phyloP scores from a whole-genome alignment of 202 grass and related monocot species.

The Zizania palustris region DNA sequence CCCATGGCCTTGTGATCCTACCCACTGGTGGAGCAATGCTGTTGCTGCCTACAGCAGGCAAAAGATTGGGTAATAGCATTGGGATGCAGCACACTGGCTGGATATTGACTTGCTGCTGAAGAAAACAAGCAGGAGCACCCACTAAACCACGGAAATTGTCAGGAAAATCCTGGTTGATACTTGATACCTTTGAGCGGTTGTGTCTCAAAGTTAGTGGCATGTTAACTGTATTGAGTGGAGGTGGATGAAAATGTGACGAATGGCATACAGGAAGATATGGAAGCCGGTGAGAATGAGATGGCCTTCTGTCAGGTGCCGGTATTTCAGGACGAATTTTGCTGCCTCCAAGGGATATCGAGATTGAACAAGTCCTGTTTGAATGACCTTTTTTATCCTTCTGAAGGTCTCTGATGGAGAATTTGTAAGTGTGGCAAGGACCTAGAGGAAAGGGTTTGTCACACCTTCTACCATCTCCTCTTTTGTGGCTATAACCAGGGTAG shows the following conservation, averaged over 20 bases:
- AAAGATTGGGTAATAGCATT: not conserved
- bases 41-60: not conserved
- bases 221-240: not conserved
- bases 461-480: slow-evolving; percentile 44
- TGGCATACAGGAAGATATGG: slow-evolving; percentile 10
- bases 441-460: slow-evolving; percentile 42
- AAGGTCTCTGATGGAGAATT: slow-evolving; percentile 14
- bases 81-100: slow-evolving; percentile 3
- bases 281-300: slow-evolving; percentile 27
- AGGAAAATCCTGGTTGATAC: not conserved
- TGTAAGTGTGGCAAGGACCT: slow-evolving; percentile 35
- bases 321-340: not conserved
- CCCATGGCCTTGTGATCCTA: not conserved
- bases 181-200: slow-evolving; percentile 19
- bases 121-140: not conserved
- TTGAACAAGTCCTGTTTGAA: slow-evolving; percentile 2
- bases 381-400: slow-evolving; percentile 19
- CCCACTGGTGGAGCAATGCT: not conserved
- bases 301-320: slow-evolving; percentile 2
- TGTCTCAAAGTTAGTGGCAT: slow-evolving; percentile 9
- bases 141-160: slow-evolving; percentile 9
- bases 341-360: not conserved
- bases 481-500: slow-evolving; percentile 57
- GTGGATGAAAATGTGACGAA: slow-evolving; percentile 21
- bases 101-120: slow-evolving; percentile 6